Percentiles rank a stretch among this genome's conserved stretches.
Evolutionary conservation across 2,329 filamentous ascomycete species (phyloP).

Genomic region (Ascochyta fabae): DNA sequence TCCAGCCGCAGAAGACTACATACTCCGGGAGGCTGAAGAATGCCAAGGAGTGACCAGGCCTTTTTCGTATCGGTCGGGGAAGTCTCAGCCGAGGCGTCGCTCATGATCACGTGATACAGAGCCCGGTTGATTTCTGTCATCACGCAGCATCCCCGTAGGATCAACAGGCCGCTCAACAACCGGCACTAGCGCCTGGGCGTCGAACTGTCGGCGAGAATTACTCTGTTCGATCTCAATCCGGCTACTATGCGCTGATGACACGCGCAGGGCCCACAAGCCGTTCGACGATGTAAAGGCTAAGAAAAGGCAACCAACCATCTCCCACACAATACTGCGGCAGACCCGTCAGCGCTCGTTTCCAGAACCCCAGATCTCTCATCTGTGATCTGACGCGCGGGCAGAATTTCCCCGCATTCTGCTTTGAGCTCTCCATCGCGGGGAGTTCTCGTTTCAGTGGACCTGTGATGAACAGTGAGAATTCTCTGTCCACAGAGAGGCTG

Average conservation of each 20-base stretch:
- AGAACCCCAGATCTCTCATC: slow-evolving; percentile 26
- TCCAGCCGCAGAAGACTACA: slow-evolving; percentile 15
- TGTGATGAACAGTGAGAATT: slow-evolving; percentile 24
- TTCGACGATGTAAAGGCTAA: slow-evolving; percentile 24
- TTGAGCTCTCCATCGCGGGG: slow-evolving; percentile 21
- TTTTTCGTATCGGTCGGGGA: slow-evolving; percentile 24
- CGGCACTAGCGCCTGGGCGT: slow-evolving; percentile 5
- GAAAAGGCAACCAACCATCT: slow-evolving; percentile 33
- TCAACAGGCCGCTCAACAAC: slow-evolving; percentile 22
- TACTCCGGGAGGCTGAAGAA: slow-evolving; percentile 14
- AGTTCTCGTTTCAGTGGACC: slow-evolving; percentile 26
- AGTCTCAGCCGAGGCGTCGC: slow-evolving; percentile 24
- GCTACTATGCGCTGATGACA: slow-evolving; percentile 20
- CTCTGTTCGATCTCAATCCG: slow-evolving; percentile 22
- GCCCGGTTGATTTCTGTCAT: slow-evolving; percentile 19
- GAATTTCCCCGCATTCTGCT: slow-evolving; percentile 36
- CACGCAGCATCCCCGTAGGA: slow-evolving; percentile 25
- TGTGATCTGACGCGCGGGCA: slow-evolving; percentile 27
- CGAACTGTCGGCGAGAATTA: slow-evolving; percentile 39
- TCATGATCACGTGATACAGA: slow-evolving; percentile 19
- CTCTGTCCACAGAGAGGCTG: slow-evolving; percentile 16
- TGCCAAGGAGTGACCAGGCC: slow-evolving; percentile 22
- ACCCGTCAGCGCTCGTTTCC: slow-evolving; percentile 25
- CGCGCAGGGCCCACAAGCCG: slow-evolving; percentile 21
- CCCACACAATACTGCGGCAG: slow-evolving; percentile 13